Evolutionary conservation across 1,284 basidiomycete species (phyloP), one percentile per base, ranked within the genome.

Genomic region (Ustilago loliicola): DNA sequence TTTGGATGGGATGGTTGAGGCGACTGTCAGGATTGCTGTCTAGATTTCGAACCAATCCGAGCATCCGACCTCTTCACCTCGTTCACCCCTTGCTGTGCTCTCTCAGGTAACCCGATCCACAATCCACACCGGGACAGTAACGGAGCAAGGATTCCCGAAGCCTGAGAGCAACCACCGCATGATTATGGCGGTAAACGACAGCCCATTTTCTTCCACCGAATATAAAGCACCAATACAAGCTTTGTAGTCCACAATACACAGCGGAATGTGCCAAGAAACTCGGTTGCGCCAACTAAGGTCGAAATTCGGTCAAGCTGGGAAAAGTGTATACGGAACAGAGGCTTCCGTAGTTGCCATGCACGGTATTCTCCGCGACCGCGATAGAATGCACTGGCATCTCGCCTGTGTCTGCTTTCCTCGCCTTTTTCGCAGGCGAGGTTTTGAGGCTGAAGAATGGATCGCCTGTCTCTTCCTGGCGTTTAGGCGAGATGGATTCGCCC

Each of bases 221-320:
- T 52, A 21, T n/a, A 48, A 48, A 25, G 13, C 15, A 2, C 6
- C 7, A 50, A 29, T 27, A 17, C 13, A n/a, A 50, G 25, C 23
- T 7, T 29, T 50, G 1, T 23, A 50, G 8, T 2, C 11, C 11
- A 25, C 23, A 56, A 42, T 32, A 58, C 25, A 47, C 30, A 30
- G 42, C 25, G 19, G 38, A 34, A 32, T 21, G 6, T 57, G 62
- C 62, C 62, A 64, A 64, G 62, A 64, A 42, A 23, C 51, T 64
- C 62, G 62, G 36, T 56, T 63, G n/a, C 42, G n/a, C n/a, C 2
- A 17, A 32, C 17, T 25, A 30, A 19, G 59, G 21, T 34, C n/a
- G 27, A 42, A 53, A 21, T 38, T 61, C 59, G 50, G 59, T 51
- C 59, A 61, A 53, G 11, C 42, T 45, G 42, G 42, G 21, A 45